Evolutionary conservation across 2,329 filamentous ascomycete species (phyloP), one percentile per base, ranked within the genome.

Genomic region (Cladosporium sp.): DNA sequence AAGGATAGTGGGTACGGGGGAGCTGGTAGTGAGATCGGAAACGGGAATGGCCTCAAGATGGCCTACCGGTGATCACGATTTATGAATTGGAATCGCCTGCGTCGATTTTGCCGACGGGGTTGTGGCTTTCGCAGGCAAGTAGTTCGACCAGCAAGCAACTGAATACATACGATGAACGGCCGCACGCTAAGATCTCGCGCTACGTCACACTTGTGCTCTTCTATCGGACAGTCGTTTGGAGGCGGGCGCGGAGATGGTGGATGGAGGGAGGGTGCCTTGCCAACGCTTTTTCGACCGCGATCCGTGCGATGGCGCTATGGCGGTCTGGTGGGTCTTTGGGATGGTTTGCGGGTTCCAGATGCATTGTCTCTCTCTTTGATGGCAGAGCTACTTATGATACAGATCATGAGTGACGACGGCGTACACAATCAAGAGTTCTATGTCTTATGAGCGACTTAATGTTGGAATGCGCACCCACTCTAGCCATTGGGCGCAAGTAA

Each of bases 1-100:
- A 71, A 70, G 57, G 74, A 76, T 56, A 72, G 70, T 63, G 74
- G 73, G 48, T 76, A 74, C 64, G 69, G 67, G 46, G 67, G 68
- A 26, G 65, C 64, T 21, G 68, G 65, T 32, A 67, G 65, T 36
- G 70, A 71, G 66, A 67, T 67, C 46, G 65, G 65, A 11, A 53
- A 62, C 58, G 56, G 65, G 49, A 64, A 54, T 67, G 67, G 67
- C 58, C 51, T 51, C 68, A 64, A 64, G 62, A 36, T 63, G 49
- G 49, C 26, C 8, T 56, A 46, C 30, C 49, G 60, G 60, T 63
- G 60, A 63, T 53, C 23, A 23, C 25, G 51, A 51, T 28, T 21
- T 30, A 56, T 46, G 39, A 23, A 46, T 21, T n/a, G n/a, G n/a
- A n/a, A n/a, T n/a, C n/a, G n/a, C n/a, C n/a, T n/a, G n/a, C n/a